A percentile compares a stretch with the other conserved stretches of the same genome.
These are phyloP conservation scores for Penicillium chermesinum DNA, from an alignment of 495 filamentous ascomycete species.

Conservation along the genomic window DNA sequence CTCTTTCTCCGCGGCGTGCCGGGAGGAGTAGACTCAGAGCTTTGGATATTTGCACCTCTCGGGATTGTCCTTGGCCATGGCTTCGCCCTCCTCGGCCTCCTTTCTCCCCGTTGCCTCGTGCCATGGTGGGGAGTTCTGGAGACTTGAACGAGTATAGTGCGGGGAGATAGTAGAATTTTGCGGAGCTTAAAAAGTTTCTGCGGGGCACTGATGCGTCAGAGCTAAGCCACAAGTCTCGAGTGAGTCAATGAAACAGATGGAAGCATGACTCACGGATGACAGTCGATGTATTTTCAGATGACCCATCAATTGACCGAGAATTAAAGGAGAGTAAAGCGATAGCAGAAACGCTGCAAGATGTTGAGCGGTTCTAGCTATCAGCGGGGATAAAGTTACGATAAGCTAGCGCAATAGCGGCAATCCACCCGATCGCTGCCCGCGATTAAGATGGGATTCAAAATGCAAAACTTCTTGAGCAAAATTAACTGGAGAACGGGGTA, in stretches of 20 bases:
- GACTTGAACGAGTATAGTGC: not conserved
- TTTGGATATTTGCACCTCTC: constrained; percentile 71
- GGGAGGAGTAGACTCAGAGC: constrained; percentile 70
- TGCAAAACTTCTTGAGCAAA: too few species aligned
- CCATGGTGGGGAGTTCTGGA: not conserved
- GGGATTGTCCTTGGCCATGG: constrained; percentile 23
- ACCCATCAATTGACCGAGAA: too few species aligned
- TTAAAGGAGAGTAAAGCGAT: too few species aligned
- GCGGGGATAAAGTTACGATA: too few species aligned
- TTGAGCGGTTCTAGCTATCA: too few species aligned
- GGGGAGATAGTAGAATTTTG: constrained; percentile 4
- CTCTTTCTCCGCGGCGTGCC: constrained; percentile 78
- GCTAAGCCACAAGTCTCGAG: not conserved
- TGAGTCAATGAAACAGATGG: not conserved
- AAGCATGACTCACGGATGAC: not conserved
- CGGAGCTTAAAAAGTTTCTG: constrained; percentile 7
- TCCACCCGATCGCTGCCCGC: too few species aligned
- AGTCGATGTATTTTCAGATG: too few species aligned
- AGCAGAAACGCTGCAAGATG: too few species aligned
- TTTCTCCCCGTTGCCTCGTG: constrained; percentile 5
- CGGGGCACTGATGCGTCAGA: constrained; percentile 5
- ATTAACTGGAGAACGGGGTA: not conserved
- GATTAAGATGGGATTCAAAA: too few species aligned
- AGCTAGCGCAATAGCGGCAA: too few species aligned
- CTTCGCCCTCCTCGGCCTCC: constrained; percentile 5